A percentile compares a stretch with the other conserved stretches of the same genome.
Conservation (phyloP, 2,329 filamentous ascomycete species). For the Colletotrichum sidae region DNA sequence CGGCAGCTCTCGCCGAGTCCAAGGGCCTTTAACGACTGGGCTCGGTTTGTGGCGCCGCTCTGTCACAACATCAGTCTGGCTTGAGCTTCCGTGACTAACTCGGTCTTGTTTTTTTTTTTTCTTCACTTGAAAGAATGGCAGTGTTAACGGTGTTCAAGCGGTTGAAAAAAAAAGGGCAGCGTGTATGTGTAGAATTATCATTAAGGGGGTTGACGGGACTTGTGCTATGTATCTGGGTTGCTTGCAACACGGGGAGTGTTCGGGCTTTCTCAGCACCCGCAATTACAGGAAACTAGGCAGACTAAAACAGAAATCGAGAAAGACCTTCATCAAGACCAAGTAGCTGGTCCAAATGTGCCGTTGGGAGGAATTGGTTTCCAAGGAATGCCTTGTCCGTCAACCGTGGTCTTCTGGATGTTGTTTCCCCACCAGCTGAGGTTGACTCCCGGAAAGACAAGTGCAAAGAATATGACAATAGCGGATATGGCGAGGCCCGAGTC, state of each 20-base stretch:
- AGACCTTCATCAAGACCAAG: slow-evolving; percentile 11
- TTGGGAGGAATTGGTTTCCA: slow-evolving; percentile 23
- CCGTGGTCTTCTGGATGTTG: slow-evolving; percentile 45
- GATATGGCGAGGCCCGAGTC: slow-evolving; percentile 55
- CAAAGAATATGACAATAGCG: slow-evolving; percentile 57
- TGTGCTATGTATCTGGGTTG: not conserved
- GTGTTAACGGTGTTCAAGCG: not conserved
- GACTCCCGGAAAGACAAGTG: slow-evolving; percentile 53
- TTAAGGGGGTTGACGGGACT: not conserved
- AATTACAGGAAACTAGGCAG: not conserved
- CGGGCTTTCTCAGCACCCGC: not conserved
- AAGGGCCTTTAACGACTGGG: slow-evolving; percentile 52
- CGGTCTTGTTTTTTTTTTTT: not conserved
- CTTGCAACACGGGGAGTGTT: not conserved
- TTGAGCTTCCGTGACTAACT: slow-evolving; percentile 38
- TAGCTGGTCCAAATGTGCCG: slow-evolving; percentile 27
- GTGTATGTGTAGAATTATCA: not conserved
- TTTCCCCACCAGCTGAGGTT: slow-evolving; percentile 56
- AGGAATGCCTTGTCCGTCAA: slow-evolving; percentile 50
- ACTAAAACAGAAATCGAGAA: not conserved
- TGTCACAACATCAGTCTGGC: slow-evolving; percentile 55
- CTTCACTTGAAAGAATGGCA: not conserved
- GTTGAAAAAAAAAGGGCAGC: not conserved
- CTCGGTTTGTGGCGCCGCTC: slow-evolving; percentile 53
- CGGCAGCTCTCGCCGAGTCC: slow-evolving; percentile 30